Evolutionary conservation across 2,329 filamentous ascomycete species (phyloP).

Genomic region (Pleoardoris graminearum): DNA sequence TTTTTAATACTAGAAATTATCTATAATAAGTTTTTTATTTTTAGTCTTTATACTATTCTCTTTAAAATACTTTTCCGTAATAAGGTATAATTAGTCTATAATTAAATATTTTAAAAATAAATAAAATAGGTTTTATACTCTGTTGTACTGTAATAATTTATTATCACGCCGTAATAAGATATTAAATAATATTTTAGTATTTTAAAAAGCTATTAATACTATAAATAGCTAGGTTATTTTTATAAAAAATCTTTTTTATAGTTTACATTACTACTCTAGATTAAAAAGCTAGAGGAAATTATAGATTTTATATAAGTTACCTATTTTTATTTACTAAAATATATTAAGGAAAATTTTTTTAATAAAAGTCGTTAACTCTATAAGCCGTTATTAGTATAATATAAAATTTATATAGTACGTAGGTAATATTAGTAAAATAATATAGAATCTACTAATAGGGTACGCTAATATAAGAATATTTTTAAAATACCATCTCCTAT

Average conservation of each 20-base stretch:
- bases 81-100: constrained; percentile 33
- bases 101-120: constrained; percentile 35
- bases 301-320: constrained; percentile 36
- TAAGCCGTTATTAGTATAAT: neutral
- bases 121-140: constrained; percentile 37
- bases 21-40: constrained; percentile 33
- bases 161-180: constrained; percentile 36
- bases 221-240: constrained; percentile 25
- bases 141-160: constrained; percentile 36
- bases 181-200: constrained; percentile 36
- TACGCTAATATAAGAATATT: constrained; percentile 11
- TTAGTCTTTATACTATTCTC: constrained; percentile 32
- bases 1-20: constrained; percentile 35
- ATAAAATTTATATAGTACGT: constrained; percentile 2
- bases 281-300: constrained; percentile 35
- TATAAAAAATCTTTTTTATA: no score
- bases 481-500: constrained; percentile 7
- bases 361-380: constrained; percentile 39
- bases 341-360: constrained; percentile 39
- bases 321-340: constrained; percentile 38
- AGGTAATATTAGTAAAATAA: constrained; percentile 25
- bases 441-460: constrained; percentile 32
- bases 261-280: constrained; percentile 25
- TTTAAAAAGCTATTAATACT: constrained; percentile 27
- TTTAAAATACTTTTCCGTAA: constrained; percentile 36